Evolutionary conservation across 176 grass and related monocot genomes (phyloP).

Genomic region (Pontederia crassipes): DNA sequence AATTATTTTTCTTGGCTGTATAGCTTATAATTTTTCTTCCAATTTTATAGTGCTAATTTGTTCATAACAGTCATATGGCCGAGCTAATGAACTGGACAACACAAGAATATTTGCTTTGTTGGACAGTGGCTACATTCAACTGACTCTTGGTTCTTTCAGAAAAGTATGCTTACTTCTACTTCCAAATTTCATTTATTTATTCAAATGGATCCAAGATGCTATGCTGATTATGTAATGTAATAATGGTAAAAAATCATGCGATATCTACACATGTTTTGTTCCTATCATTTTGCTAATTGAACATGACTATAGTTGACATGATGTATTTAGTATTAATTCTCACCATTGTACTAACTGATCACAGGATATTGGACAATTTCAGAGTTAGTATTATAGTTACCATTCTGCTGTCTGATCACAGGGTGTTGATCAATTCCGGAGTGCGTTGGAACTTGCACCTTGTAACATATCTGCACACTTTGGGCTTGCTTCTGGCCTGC

Average conservation of each 20-base stretch:
- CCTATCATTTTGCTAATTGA: no score
- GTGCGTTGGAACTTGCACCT: constrained; percentile 65
- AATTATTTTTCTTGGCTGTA: no score
- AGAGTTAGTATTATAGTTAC: constrained; percentile 12
- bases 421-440: constrained; percentile 81
- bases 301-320: no score
- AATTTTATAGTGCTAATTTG: constrained; percentile 28
- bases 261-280: no score
- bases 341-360: no score
- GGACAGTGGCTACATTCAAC: constrained; percentile 83
- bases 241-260: no score
- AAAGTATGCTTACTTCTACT: constrained; percentile 47
- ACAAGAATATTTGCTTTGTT: constrained; percentile 77
- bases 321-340: no score
- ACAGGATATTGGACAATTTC: constrained; percentile 84
- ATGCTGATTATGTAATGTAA: no score
- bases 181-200: background rate
- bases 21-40: no score
- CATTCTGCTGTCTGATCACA: constrained; percentile 17
- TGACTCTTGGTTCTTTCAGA: constrained; percentile 91
- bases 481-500: constrained; percentile 79
- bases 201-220: no score
- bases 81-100: constrained; percentile 77
- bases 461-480: constrained; percentile 68
- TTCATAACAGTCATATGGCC: constrained; percentile 65